phyloP scores from a whole-genome alignment of 768 basidiomycete genomes.

The Kwoniella botswanensis region DNA sequence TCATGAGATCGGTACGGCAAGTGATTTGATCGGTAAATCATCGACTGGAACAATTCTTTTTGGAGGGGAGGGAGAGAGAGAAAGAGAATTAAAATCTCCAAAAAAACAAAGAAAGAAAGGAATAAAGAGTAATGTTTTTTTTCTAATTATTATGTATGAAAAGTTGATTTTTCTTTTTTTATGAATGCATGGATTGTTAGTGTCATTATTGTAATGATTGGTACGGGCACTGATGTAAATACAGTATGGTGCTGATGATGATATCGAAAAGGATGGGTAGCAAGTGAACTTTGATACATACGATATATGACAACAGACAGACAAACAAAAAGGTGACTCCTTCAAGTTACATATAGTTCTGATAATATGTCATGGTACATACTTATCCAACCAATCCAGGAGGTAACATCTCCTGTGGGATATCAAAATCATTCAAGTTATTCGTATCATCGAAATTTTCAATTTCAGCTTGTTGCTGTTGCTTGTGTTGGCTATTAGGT shows the following conservation, averaged over 20 bases:
- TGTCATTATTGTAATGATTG: background rate
- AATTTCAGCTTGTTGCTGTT: background rate
- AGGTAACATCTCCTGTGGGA: conserved; percentile 9
- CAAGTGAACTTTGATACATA: too few relatives aligned
- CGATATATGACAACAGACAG: too few relatives aligned
- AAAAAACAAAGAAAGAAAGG: too few relatives aligned
- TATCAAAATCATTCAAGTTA: conserved; percentile 11
- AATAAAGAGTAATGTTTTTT: too few relatives aligned
- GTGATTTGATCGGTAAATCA: conserved; percentile 9
- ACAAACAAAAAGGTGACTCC: too few relatives aligned
- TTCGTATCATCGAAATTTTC: background rate
- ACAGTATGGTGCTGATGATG: too few relatives aligned
- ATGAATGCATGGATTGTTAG: conserved; percentile 10
- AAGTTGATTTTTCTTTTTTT: background rate
- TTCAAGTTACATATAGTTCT: background rate
- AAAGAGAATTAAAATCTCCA: background rate
- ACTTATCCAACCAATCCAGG: background rate
- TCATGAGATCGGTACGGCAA: conserved; percentile 1
- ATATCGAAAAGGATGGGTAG: too few relatives aligned
- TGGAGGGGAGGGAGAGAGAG: background rate
- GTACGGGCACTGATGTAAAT: background rate
- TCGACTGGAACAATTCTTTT: conserved; percentile 6
- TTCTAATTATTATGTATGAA: background rate
- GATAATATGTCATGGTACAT: background rate
- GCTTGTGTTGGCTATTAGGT: background rate